Conservation (phyloP, 148 eudicot species). For the Polygonum aviculare region DNA sequence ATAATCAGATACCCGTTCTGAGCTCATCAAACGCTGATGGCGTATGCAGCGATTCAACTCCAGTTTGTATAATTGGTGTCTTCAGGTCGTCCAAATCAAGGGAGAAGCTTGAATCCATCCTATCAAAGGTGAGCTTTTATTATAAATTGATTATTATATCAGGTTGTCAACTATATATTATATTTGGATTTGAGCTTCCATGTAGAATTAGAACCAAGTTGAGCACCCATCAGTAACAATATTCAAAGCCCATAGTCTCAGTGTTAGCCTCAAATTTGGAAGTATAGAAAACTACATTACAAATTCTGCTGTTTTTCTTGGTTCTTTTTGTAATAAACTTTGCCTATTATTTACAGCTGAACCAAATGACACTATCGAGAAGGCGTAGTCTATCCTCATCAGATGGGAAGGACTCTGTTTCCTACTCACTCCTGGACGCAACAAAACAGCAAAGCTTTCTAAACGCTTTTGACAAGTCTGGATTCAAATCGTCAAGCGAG, state of each 20-base stretch:
- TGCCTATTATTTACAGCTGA: conserved; percentile 30
- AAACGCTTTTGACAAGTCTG: conserved; percentile 52
- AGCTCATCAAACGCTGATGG: conserved; percentile 47
- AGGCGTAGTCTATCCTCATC: conserved; percentile 23
- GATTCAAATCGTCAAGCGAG: conserved; percentile 45
- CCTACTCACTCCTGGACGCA: conserved; percentile 65
- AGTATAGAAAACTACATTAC: too few species aligned
- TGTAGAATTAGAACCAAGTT: neutral
- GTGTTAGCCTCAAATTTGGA: too few species aligned
- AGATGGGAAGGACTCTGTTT: conserved; percentile 47
- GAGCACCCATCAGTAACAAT: too few species aligned
- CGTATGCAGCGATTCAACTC: conserved; percentile 58
- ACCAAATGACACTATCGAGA: conserved; percentile 70
- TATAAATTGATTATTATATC: neutral
- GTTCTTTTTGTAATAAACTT: neutral
- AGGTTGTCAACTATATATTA: neutral
- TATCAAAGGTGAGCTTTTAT: conserved; percentile 45
- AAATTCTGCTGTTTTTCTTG: neutral
- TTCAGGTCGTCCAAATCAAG: conserved; percentile 55
- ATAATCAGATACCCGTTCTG: conserved; percentile 41
- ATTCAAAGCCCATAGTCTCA: too few species aligned
- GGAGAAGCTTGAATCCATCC: conserved; percentile 43
- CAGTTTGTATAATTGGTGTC: conserved; percentile 84
- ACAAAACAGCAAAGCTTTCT: conserved; percentile 55
- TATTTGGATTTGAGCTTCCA: neutral